phyloP scores from a whole-genome alignment of 1,139 yeast genomes.

The Suhomyces coccinellae region DNA sequence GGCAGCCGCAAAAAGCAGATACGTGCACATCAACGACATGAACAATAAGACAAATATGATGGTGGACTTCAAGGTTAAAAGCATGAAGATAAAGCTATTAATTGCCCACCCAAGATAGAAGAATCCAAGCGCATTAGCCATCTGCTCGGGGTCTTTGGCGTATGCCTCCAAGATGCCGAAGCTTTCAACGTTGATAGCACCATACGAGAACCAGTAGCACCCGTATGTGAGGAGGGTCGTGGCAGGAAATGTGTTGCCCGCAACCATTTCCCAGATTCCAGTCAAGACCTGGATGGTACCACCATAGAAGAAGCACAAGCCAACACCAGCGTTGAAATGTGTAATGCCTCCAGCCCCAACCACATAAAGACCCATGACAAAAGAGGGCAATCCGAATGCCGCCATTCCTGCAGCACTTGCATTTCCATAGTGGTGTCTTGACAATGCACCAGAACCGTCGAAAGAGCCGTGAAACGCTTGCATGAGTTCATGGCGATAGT shows the following conservation, averaged over 20 bases:
- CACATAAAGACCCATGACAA: neutral
- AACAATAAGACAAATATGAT: conserved; percentile 35
- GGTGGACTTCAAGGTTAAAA: conserved; percentile 46
- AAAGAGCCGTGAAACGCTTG: conserved; percentile 41
- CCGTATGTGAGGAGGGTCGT: conserved; percentile 38
- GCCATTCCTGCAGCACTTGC: neutral
- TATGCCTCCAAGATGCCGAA: conserved; percentile 34
- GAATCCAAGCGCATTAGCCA: conserved; percentile 41
- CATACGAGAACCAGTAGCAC: conserved; percentile 41
- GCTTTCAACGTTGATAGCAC: conserved; percentile 30
- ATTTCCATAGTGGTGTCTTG: neutral
- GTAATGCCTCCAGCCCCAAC: neutral
- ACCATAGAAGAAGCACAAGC: conserved; percentile 46
- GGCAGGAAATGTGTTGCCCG: conserved; percentile 38
- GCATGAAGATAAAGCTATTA: conserved; percentile 40
- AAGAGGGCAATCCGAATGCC: neutral
- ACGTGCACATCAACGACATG: neutral
- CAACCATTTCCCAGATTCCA: conserved; percentile 52
- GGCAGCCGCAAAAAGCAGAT: neutral
- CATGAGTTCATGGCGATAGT: conserved; percentile 32
- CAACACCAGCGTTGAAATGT: conserved; percentile 49
- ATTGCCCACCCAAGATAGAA: conserved; percentile 47
- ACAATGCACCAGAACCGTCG: neutral
- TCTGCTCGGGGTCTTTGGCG: conserved; percentile 26
- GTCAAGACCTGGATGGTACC: conserved; percentile 49